phyloP scores from a whole-genome alignment of 192 early-diverging fungal genomes.

The Cetraspora pellucida region DNA sequence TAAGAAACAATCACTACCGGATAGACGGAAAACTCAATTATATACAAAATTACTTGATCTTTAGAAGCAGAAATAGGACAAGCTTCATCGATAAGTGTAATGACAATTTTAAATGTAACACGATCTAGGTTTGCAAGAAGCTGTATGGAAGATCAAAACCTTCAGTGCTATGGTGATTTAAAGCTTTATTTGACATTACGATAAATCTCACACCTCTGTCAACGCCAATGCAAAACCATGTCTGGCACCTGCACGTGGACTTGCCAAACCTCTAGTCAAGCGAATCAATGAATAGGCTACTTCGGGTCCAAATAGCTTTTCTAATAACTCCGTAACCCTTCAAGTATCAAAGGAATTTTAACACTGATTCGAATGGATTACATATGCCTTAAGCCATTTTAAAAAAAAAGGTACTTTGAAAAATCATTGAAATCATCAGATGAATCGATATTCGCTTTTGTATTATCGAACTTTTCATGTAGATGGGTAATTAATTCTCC shows the following conservation, averaged over 20 bases:
- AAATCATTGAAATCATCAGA: not conserved
- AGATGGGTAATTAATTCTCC: conserved; percentile 2
- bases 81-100: conserved; percentile 17
- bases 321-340: conserved; percentile 52
- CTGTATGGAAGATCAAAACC: conserved; percentile 27
- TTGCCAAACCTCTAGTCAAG: conserved; percentile 85
- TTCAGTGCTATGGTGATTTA: not conserved
- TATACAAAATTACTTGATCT: not conserved
- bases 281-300: conserved; percentile 87
- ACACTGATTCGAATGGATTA: not conserved
- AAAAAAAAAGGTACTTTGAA: not conserved
- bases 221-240: conserved; percentile 96
- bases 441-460: not conserved
- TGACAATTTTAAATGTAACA: conserved; percentile 16
- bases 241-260: conserved; percentile 83
- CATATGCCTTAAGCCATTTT: not conserved
- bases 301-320: conserved; percentile 71
- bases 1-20: not conserved
- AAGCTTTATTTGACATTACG: not conserved
- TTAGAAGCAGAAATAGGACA: conserved; percentile 28
- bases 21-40: not conserved
- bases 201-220: conserved; percentile 62
- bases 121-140: conserved; percentile 46
- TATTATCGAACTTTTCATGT: not conserved
- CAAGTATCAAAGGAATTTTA: not conserved